Conservation (phyloP, 2,329 filamentous ascomycete species). For the Chrysoporthe puriensis region DNA sequence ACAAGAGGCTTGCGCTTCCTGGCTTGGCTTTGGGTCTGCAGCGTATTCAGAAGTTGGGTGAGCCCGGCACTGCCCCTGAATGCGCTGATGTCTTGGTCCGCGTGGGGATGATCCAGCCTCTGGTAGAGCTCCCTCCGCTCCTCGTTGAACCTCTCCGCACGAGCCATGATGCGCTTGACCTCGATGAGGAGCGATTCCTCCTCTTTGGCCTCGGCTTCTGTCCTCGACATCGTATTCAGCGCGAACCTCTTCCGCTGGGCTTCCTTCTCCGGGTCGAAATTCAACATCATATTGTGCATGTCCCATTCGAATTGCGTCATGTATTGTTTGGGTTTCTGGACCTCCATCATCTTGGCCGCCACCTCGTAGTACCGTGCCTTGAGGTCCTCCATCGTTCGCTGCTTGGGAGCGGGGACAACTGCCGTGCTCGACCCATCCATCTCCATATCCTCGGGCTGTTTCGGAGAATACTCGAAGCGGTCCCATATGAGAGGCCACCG, state of each 20-base stretch:
- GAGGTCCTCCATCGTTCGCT: conserved; percentile 82
- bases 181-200: conserved; percentile 89
- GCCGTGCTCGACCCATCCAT: conserved; percentile 54
- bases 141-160: conserved; percentile 83
- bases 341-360: conserved; percentile 78
- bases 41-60: conserved; percentile 40
- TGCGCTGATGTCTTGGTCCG: conserved; percentile 67
- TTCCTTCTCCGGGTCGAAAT: conserved; percentile 83
- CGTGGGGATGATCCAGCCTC: conserved; percentile 78
- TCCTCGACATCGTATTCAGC: conserved; percentile 75
- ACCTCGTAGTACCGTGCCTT: conserved; percentile 91
- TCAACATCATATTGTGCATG: conserved; percentile 81
- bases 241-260: conserved; percentile 82
- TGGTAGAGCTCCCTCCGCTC: conserved; percentile 87
- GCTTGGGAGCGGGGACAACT: conserved; percentile 55
- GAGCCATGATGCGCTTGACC: conserved; percentile 86
- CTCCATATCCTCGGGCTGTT: conserved; percentile 49
- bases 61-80: conserved; percentile 28
- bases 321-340: conserved; percentile 77
- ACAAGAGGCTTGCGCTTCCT: conserved; percentile 83
- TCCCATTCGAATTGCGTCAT: conserved; percentile 88
- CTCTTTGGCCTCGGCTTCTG: conserved; percentile 86
- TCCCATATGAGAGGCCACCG: conserved; percentile 93
- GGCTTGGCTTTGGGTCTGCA: conserved; percentile 83
- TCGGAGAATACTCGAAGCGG: conserved; percentile 76